These are phyloP conservation scores for Naganishia sp. DNA, from an alignment of 1,284 basidiomycete species.

Conservation along the genomic window DNA sequence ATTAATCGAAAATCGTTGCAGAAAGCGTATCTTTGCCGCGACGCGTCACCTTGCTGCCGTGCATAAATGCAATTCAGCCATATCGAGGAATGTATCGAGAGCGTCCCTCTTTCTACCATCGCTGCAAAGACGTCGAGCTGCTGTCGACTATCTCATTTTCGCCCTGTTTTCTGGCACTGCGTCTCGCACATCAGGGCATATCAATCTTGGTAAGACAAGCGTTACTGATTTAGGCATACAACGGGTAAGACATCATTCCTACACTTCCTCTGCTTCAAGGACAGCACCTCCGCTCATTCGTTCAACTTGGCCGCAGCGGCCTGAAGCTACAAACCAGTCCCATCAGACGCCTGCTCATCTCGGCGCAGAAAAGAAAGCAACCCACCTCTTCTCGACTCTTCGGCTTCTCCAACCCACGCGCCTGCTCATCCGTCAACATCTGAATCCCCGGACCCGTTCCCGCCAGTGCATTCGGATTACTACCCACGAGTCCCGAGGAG, in stretches of 20 bases:
- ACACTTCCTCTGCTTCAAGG: not conserved
- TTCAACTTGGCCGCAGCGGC: conserved; percentile 2
- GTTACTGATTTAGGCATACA: not conserved
- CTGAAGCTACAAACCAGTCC: not conserved
- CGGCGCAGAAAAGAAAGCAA: conserved; percentile 7
- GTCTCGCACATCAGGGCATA: no score
- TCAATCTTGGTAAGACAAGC: no score
- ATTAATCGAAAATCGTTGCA: no score
- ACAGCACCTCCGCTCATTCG: not conserved
- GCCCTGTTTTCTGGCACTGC: no score
- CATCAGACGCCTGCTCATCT: not conserved
- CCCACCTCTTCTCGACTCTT: conserved; percentile 54
- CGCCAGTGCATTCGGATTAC: conserved; percentile 46
- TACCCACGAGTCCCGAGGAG: conserved; percentile 43
- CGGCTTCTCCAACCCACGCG: conserved; percentile 50
- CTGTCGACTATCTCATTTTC: no score
- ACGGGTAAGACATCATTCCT: not conserved
- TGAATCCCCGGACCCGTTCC: conserved; percentile 44
- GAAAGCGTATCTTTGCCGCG: no score
- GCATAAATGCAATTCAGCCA: no score
- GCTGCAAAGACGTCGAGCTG: no score
- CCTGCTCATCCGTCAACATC: conserved; percentile 43
- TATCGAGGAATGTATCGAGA: no score
- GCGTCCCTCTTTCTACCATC: no score
- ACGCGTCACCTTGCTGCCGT: no score